These are phyloP conservation scores for Metschnikowia dekortorum DNA, from an alignment of 805 yeast genomes.

Conservation along the genomic window DNA sequence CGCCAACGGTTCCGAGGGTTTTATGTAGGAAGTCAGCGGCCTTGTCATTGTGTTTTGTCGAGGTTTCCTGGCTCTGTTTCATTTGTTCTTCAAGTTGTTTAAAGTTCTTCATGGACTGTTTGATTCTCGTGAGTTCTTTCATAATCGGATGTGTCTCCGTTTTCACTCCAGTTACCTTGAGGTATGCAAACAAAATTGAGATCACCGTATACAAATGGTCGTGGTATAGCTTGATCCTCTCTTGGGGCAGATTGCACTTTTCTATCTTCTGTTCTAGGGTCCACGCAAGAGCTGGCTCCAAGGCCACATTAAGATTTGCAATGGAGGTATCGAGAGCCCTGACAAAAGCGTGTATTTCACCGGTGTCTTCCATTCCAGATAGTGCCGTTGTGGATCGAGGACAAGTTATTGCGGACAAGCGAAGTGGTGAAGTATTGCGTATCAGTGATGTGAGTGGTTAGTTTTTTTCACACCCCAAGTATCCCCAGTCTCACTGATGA, in stretches of 20 bases:
- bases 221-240: slow-evolving; percentile 30
- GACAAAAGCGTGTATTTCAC: slow-evolving; percentile 38
- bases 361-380: slow-evolving; percentile 42
- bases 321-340: slow-evolving; percentile 34
- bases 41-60: slow-evolving; percentile 25
- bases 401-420: too few species aligned
- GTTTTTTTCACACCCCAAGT: background rate
- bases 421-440: background rate
- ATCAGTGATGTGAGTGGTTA: background rate
- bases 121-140: slow-evolving; percentile 62
- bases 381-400: background rate
- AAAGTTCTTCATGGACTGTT: slow-evolving; percentile 59
- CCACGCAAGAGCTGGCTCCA: slow-evolving; percentile 34
- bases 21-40: slow-evolving; percentile 45
- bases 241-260: slow-evolving; percentile 17
- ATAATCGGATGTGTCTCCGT: slow-evolving; percentile 59
- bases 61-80: slow-evolving; percentile 16
- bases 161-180: slow-evolving; percentile 56
- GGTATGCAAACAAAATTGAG: slow-evolving; percentile 54
- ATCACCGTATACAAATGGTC: slow-evolving; percentile 49
- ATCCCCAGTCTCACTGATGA: background rate
- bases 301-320: slow-evolving; percentile 28
- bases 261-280: slow-evolving; percentile 38
- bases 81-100: slow-evolving; percentile 32
- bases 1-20: slow-evolving; percentile 39